A percentile compares a stretch with the other conserved stretches of the same genome.
Conservation (phyloP, 352 stramenopile genomes). For the Phytophthora colocasiae region DNA sequence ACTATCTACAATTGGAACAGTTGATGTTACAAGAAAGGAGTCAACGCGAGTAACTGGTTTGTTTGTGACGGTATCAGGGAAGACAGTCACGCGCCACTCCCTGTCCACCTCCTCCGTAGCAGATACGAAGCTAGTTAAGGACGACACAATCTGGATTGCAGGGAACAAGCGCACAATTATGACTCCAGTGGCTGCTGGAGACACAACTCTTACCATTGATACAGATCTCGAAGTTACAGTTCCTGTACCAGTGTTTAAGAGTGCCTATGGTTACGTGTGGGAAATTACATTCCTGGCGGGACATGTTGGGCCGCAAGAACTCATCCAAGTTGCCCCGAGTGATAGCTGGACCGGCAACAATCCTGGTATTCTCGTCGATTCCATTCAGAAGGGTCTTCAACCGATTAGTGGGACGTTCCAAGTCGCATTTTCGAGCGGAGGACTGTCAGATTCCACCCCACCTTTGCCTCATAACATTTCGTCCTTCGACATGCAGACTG, state of each 20-base stretch:
- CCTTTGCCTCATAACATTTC: conserved; percentile 89
- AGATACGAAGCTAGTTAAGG: conserved; percentile 20
- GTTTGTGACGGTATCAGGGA: conserved; percentile 42
- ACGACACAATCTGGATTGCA: conserved; percentile 64
- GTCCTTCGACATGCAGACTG: conserved; percentile 79
- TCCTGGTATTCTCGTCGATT: conserved; percentile 84
- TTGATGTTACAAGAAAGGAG: conserved; percentile 55
- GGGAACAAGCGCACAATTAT: conserved; percentile 49
- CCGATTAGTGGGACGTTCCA: conserved; percentile 94
- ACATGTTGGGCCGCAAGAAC: conserved; percentile 85
- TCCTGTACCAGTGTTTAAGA: conserved; percentile 68
- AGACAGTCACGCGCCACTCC: conserved; percentile 39
- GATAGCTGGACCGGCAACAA: conserved; percentile 95
- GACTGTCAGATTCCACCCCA: conserved; percentile 83
- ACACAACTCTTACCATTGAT: conserved; percentile 31
- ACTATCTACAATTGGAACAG: conserved; percentile 67
- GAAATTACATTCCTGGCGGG: conserved; percentile 77
- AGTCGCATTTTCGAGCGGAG: conserved; percentile 69
- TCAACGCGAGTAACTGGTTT: conserved; percentile 62
- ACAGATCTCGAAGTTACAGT: conserved; percentile 31
- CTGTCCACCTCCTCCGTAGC: conserved; percentile 37
- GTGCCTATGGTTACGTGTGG: conserved; percentile 77
- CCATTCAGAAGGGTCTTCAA: conserved; percentile 85
- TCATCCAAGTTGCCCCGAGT: conserved; percentile 86
- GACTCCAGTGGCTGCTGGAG: neutral